Evolutionary conservation across 768 basidiomycete genomes (phyloP).

Genomic region (Omphalotus guepiniiformis): DNA sequence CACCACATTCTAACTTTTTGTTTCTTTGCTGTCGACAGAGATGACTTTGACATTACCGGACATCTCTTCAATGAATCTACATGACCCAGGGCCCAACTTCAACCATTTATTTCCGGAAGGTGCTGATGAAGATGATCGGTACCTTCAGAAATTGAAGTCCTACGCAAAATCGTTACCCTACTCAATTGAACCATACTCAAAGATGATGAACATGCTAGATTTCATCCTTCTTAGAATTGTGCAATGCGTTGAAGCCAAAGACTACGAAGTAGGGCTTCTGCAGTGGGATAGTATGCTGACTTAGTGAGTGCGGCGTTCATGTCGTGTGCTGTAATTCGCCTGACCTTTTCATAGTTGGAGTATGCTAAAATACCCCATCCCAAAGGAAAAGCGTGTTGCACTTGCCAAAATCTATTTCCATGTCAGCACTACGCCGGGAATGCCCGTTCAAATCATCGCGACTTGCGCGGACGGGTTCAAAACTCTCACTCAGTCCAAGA

Average conservation of each 20-base stretch:
- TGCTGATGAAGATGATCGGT: conserved; percentile 35
- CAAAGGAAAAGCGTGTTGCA: conserved; percentile 68
- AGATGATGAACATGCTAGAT: conserved; percentile 74
- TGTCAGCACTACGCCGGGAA: conserved; percentile 69
- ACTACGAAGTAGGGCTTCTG: conserved; percentile 75
- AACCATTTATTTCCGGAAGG: conserved; percentile 26
- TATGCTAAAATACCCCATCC: conserved; percentile 84
- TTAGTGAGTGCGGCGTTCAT: conserved; percentile 45
- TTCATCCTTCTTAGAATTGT: conserved; percentile 63
- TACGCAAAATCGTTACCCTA: conserved; percentile 72
- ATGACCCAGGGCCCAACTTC: conserved; percentile 26
- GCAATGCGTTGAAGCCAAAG: conserved; percentile 74
- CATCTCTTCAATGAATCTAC: conserved; percentile 39
- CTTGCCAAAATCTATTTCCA: conserved; percentile 79
- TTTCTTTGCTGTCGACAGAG: conserved; percentile 21
- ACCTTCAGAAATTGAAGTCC: conserved; percentile 54
- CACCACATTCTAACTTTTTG: too few relatives aligned
- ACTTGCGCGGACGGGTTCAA: conserved; percentile 62
- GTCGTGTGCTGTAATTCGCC: conserved; percentile 11
- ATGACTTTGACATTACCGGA: conserved; percentile 48
- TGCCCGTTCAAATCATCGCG: conserved; percentile 66
- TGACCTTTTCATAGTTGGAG: conserved; percentile 51
- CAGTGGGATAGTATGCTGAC: conserved; percentile 79
- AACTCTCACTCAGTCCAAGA: conserved; percentile 59
- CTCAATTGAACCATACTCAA: conserved; percentile 67